phyloP scores from a whole-genome alignment of 1,284 basidiomycete species.

The Anthracocystis panici-leucophaei region DNA sequence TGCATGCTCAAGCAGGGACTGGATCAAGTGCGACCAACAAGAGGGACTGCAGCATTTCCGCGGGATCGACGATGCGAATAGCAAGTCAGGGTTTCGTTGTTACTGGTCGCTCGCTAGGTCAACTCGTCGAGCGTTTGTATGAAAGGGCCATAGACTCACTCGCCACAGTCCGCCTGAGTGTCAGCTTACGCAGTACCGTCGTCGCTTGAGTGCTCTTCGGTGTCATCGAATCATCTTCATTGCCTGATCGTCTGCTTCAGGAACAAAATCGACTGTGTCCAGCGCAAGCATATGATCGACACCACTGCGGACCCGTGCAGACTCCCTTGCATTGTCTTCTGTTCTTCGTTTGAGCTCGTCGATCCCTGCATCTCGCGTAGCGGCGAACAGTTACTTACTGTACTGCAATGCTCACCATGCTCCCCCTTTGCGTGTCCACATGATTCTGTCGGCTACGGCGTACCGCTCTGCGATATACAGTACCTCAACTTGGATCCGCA shows the following conservation, averaged over 20 bases:
- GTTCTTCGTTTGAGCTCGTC: conserved; percentile 4
- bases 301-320: conserved; percentile 11
- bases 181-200: neutral
- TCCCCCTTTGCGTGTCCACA: neutral
- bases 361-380: conserved; percentile 1
- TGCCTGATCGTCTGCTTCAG: neutral
- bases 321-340: conserved; percentile 1
- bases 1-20: neutral
- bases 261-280: neutral
- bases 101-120: neutral
- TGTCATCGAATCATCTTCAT: neutral
- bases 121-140: neutral
- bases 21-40: neutral
- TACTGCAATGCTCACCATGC: neutral
- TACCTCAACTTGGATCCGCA: neutral
- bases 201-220: neutral
- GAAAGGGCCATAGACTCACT: neutral
- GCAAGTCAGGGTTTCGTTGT: too few species aligned
- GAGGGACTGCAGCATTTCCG: too few species aligned
- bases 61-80: too few species aligned
- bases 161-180: too few species aligned
- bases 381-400: too few species aligned
- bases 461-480: neutral
- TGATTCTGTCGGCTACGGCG: neutral
- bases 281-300: neutral